Evolutionary conservation across 163 green algal species (phyloP), one percentile per base, ranked within the genome.

Genomic region (Volvox carteri): DNA sequence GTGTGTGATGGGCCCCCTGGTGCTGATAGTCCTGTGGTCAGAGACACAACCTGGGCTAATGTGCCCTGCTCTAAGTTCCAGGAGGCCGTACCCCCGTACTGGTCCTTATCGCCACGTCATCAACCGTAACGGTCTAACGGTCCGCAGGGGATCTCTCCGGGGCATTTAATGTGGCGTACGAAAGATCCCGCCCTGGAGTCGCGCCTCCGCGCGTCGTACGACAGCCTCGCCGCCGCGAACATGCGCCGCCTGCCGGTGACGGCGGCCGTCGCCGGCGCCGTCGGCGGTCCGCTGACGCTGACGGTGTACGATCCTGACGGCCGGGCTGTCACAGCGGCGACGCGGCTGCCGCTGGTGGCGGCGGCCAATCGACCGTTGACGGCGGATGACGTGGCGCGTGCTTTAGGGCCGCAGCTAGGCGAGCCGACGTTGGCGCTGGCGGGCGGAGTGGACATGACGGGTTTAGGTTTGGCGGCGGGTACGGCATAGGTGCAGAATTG

Each of bases 261-360:
- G 19, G 94, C 93, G 14, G 35, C 42, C 12, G 92, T 96, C 28
- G 37, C 37, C 14, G 94, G 92, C 12, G 0, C 18, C 21, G 1
- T 94, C 41, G 93, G 92, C 5, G 14, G 23, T 16, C 92, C 92
- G 41, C 88, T 97, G 73, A 73, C 28, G 14, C 52, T 96, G n/a
- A 80, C 33, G 19, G 68, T 97, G 5, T 90, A 62, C 4, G 90
- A 93, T 77, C 11, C 46, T 16, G 79, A 86, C 25, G 91, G 85
- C 46, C 46, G 81, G 28, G 48, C 35, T 28, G 79, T 46, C 65
- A 73, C 30, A 39, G 81, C 84, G 2, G 78, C 58, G 23, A 92
- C 76, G 1, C 52, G 74, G 0, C 56, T 93, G 44, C 44, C 77
- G 67, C 92, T 94, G 35, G 75, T 89, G 84, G 25, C 75, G 1